phyloP scores from a whole-genome alignment of 257 asterid genomes.

The Plectranthus barbatus region DNA sequence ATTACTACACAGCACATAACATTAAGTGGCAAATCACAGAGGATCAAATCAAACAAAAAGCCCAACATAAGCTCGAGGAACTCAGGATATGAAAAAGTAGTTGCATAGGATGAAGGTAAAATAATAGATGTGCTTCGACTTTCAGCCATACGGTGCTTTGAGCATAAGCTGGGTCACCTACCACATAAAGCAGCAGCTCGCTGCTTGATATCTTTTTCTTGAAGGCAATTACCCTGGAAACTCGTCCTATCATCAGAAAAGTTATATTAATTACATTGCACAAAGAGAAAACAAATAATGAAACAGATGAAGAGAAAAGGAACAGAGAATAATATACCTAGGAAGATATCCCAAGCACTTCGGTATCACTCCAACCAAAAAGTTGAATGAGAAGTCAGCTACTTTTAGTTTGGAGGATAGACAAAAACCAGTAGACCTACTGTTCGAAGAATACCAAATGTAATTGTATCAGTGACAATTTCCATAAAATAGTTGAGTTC shows the following conservation, averaged over 20 bases:
- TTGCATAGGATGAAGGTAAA: no score
- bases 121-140: neutral
- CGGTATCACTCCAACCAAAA: constrained; percentile 65
- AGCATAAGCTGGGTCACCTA: constrained; percentile 20
- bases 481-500: neutral
- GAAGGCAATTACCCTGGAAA: constrained; percentile 81
- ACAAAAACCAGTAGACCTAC: constrained; percentile 44
- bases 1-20: neutral
- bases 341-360: constrained; percentile 70
- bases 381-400: constrained; percentile 75
- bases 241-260: constrained; percentile 36
- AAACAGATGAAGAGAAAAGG: neutral
- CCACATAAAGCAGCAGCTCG: constrained; percentile 64
- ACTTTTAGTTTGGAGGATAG: constrained; percentile 55
- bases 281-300: neutral
- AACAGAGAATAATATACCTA: constrained; percentile 35
- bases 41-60: neutral
- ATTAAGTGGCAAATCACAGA: neutral
- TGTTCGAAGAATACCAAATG: constrained; percentile 40
- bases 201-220: constrained; percentile 48
- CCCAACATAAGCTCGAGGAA: neutral
- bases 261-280: neutral
- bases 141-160: neutral
- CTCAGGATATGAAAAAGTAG: neutral
- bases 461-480: neutral